Base-by-base conservation (phyloP, 2,329 filamentous ascomycete species). In the Colletotrichum somersetense region DNA sequence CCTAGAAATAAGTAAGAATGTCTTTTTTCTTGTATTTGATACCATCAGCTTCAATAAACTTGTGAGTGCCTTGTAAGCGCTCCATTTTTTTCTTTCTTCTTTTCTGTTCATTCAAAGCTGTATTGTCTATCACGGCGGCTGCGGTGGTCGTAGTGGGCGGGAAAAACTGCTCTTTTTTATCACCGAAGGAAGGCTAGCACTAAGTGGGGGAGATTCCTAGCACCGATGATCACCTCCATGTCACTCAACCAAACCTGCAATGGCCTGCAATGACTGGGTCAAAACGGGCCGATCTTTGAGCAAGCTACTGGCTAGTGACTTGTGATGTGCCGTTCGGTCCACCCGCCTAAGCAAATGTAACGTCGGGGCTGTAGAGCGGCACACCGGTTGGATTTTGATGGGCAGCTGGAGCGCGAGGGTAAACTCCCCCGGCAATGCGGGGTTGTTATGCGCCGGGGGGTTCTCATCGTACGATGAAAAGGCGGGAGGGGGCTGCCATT, bases 351-450 rank as follows among this genome's bases (percentile, higher is more conserved):
- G 33, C 18, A 26, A 40, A 57, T 40, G 64, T 35, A 38, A 71
- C 56, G 48, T 48, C 42, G 35, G n/a, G 16, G 35, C 64, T 18
- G 50, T 20, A 30, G n/a, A 35, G 16, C 62, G 35, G 53, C 67
- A 58, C 61, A n/a, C 23, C 10, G 38, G 35, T 20, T 64, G 20
- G 23, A 26, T 7, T 33, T 33, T 33, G 18, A 7, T 18, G 18
- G 56, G 56, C 33, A 11, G 62, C 61, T 66, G n/a, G 40, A 64
- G 44, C 8, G 38, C 50, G 62, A 66, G 63, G 48, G 56, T 56
- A 44, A 50, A 56, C 50, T 52, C 35, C 56, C 38, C 67, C 62
- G 55, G 63, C 40, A 46, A n/a, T 59, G 67, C 67, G 62, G 67
- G 63, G 63, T 26, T 69, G 40, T 4, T 2, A 40, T 38, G 40